phyloP scores from a whole-genome alignment of 2,329 filamentous ascomycete genomes.

The Fusarium brachygibbosum region DNA sequence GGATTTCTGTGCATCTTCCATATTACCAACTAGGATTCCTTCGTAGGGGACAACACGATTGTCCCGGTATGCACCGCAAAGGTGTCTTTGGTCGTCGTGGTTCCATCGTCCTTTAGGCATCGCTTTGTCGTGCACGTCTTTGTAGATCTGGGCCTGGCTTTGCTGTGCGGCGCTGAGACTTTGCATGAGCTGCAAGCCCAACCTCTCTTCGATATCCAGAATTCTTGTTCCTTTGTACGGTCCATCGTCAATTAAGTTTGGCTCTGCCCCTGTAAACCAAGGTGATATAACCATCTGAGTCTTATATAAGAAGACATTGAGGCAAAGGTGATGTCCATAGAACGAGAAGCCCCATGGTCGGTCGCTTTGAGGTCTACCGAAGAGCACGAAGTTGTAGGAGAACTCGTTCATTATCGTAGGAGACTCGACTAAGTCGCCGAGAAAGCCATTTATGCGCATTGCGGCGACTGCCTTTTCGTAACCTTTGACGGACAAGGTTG shows the following conservation, averaged over 20 bases:
- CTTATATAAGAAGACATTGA: slow-evolving; percentile 76
- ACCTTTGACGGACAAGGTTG: slow-evolving; percentile 75
- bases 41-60: slow-evolving; percentile 83
- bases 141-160: neutral
- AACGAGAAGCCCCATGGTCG: slow-evolving; percentile 79
- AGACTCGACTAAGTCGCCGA: slow-evolving; percentile 75
- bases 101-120: slow-evolving; percentile 82
- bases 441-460: slow-evolving; percentile 81
- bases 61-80: slow-evolving; percentile 83
- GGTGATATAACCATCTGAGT: slow-evolving; percentile 77
- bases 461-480: slow-evolving; percentile 78
- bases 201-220: slow-evolving; percentile 71
- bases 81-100: slow-evolving; percentile 81
- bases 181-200: slow-evolving; percentile 77
- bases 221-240: slow-evolving; percentile 74
- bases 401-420: slow-evolving; percentile 77
- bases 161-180: slow-evolving; percentile 68
- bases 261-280: slow-evolving; percentile 85
- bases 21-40: slow-evolving; percentile 68
- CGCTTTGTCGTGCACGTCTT: slow-evolving; percentile 62
- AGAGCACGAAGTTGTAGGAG: slow-evolving; percentile 83
- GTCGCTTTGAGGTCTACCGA: slow-evolving; percentile 70
- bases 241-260: slow-evolving; percentile 78
- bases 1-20: neutral
- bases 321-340: slow-evolving; percentile 84